Percentiles rank a stretch among this genome's conserved stretches.
These are phyloP conservation scores for Oryza glaberrima DNA, from an alignment of 176 grass and related monocot species.

Conservation along the genomic window DNA sequence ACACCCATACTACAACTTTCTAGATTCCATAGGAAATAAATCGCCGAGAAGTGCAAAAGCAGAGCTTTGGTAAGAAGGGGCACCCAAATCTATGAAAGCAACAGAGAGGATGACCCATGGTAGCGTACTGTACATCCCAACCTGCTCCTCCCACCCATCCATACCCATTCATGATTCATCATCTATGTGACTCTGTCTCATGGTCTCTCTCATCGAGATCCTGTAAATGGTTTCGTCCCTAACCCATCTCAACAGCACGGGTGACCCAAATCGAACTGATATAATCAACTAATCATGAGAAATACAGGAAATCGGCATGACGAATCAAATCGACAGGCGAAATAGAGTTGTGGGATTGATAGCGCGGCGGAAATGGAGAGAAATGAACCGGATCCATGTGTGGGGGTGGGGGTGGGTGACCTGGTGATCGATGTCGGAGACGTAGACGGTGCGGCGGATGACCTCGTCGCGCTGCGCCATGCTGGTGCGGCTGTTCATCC, in stretches of 20 bases:
- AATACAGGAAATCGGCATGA: too few species aligned
- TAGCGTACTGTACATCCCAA: slow-evolving; percentile 34
- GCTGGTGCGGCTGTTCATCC: slow-evolving; percentile 83
- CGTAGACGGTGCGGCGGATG: slow-evolving; percentile 91
- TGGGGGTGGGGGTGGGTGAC: slow-evolving; percentile 19
- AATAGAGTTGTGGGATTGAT: neutral
- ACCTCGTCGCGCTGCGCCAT: slow-evolving; percentile 92
- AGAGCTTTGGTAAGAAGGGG: slow-evolving; percentile 16
- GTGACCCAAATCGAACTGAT: slow-evolving; percentile 23
- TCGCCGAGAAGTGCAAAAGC: slow-evolving; percentile 1
- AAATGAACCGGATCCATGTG: slow-evolving; percentile 8
- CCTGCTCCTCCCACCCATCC: slow-evolving; percentile 20
- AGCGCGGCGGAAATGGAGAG: neutral
- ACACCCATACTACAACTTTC: slow-evolving; percentile 45
- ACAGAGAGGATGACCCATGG: slow-evolving; percentile 35
- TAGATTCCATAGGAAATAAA: slow-evolving; percentile 45
- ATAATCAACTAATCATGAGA: slow-evolving; percentile 5
- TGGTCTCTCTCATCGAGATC: slow-evolving; percentile 30
- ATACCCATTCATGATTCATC: neutral
- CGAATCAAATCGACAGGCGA: neutral
- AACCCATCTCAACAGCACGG: slow-evolving; percentile 5
- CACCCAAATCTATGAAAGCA: slow-evolving; percentile 48
- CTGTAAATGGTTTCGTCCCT: neutral
- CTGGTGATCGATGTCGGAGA: slow-evolving; percentile 98
- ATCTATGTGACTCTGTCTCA: neutral